Evolutionary conservation across 1,139 yeast species (phyloP).

Genomic region (Wickerhamomyces sp.): DNA sequence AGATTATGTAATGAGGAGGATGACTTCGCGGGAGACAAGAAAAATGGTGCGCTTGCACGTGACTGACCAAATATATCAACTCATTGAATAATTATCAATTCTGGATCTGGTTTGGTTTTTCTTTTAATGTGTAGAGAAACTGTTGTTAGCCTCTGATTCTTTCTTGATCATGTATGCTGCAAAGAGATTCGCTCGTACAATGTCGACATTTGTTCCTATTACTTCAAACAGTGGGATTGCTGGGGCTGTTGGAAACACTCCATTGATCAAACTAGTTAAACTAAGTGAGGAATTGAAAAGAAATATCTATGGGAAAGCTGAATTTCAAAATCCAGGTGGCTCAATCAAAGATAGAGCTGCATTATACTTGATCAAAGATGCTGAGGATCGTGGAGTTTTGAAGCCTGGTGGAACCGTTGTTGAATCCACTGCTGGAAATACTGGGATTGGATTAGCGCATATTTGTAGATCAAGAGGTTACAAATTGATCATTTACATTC

Average conservation of each 20-base stretch:
- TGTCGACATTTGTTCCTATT: conserved; percentile 36
- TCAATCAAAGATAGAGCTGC: conserved; percentile 93
- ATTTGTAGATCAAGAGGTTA: conserved; percentile 81
- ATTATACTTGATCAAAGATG: conserved; percentile 67
- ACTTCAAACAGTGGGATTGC: conserved; percentile 59
- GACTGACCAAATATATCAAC: neutral
- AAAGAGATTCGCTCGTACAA: conserved; percentile 6
- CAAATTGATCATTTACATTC: conserved; percentile 83
- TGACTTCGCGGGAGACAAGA: neutral
- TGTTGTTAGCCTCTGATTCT: too few relatives aligned
- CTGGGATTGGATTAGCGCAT: conserved; percentile 89
- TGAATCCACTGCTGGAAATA: conserved; percentile 75
- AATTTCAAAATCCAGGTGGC: conserved; percentile 93
- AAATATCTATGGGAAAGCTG: conserved; percentile 84
- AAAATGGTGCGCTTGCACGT: conserved; percentile 5
- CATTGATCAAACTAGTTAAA: conserved; percentile 60
- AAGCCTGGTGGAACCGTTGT: conserved; percentile 49
- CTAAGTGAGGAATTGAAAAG: conserved; percentile 62
- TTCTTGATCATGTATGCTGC: neutral
- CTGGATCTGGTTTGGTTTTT: too few relatives aligned
- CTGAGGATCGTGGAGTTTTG: conserved; percentile 65
- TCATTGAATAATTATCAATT: too few relatives aligned
- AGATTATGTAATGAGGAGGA: too few relatives aligned
- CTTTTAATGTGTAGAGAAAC: too few relatives aligned
- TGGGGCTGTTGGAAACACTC: conserved; percentile 86